Evolutionary conservation across 192 early-diverging fungal species (phyloP).

Genomic region (Backusella mclennaniae): DNA sequence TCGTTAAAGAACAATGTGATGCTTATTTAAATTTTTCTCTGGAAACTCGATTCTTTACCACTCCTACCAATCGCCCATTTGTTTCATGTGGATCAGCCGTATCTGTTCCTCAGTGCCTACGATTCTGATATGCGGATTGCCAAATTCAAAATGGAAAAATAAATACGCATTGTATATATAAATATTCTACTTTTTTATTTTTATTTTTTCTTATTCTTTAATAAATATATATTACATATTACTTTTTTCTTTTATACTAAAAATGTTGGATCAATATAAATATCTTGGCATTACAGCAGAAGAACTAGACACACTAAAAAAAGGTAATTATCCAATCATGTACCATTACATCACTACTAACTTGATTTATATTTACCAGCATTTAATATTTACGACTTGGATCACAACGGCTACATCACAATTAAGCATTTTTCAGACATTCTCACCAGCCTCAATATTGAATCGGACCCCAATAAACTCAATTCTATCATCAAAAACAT

Average conservation of each 20-base stretch:
- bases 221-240: no score
- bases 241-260: neutral
- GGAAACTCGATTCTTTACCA: neutral
- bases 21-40: no score
- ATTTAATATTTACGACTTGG: slow-evolving; percentile 9
- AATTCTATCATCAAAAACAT: neutral
- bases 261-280: neutral
- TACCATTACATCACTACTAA: neutral
- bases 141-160: no score
- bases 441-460: neutral
- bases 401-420: neutral
- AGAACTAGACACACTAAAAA: slow-evolving; percentile 8
- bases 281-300: slow-evolving; percentile 1
- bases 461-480: neutral
- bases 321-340: neutral
- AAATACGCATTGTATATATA: neutral
- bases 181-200: neutral
- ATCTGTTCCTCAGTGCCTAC: neutral
- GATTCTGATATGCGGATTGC: neutral
- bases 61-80: neutral
- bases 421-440: neutral
- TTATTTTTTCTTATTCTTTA: no score
- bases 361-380: neutral
- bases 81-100: neutral
- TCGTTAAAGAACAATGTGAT: neutral